phyloP scores from a whole-genome alignment of 2,329 filamentous ascomycete species.

The Talaromyces sp. region DNA sequence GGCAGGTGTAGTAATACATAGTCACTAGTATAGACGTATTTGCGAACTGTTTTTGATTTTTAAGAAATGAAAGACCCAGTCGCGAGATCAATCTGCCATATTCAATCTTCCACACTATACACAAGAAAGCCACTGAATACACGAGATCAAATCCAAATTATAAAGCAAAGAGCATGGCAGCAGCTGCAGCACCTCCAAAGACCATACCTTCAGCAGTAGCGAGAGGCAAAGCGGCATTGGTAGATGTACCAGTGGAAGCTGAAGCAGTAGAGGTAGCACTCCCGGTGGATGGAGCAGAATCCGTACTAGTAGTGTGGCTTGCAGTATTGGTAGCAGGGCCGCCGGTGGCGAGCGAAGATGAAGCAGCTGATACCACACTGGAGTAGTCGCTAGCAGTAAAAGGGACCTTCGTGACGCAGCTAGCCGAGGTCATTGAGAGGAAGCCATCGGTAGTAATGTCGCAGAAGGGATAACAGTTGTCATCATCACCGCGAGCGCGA shows the following conservation, averaged over 20 bases:
- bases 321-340: not conserved
- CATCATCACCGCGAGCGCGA: no score
- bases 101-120: no score
- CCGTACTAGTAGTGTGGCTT: not conserved
- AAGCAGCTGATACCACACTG: not conserved
- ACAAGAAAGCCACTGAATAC: no score
- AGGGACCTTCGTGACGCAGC: not conserved
- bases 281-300: not conserved
- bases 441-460: no score
- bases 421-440: no score
- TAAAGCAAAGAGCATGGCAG: not conserved
- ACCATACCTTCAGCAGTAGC: not conserved
- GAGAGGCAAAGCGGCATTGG: not conserved
- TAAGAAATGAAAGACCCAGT: no score
- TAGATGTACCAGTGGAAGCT: not conserved
- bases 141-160: not conserved
- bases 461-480: no score
- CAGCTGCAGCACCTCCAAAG: not conserved
- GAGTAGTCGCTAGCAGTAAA: not conserved
- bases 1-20: no score
- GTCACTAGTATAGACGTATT: no score
- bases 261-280: not conserved
- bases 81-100: no score
- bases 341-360: not conserved
- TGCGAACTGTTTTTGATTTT: no score